Percentiles rank a stretch among this genome's conserved stretches.
These are phyloP conservation scores for Hypoxylon sp. DNA, from an alignment of 2,329 filamentous ascomycete species.

Conservation along the genomic window DNA sequence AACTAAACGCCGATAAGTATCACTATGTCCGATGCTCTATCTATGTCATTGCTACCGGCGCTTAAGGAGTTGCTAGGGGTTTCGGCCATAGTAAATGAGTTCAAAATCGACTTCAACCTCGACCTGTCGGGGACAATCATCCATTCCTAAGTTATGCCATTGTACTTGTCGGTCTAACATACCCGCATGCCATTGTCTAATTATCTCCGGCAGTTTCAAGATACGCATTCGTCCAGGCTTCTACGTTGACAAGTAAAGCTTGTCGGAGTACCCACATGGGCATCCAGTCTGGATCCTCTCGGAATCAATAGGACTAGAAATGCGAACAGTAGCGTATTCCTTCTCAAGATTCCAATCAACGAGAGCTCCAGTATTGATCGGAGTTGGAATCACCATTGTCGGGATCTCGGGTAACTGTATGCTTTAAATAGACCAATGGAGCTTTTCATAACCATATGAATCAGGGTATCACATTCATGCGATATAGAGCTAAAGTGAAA, in stretches of 20 bases:
- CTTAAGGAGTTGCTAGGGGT: background rate
- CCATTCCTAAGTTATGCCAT: background rate
- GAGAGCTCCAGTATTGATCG: background rate
- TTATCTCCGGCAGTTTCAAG: background rate
- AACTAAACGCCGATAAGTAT: conserved; percentile 31
- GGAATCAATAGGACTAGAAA: background rate
- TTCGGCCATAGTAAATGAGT: background rate
- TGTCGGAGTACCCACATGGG: too few species aligned
- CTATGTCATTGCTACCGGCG: background rate
- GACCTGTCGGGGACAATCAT: background rate
- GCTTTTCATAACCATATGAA: background rate
- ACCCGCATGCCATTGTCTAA: background rate
- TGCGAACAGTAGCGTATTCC: background rate
- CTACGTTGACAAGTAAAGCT: too few species aligned
- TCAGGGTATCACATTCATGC: conserved; percentile 8
- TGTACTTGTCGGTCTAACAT: background rate
- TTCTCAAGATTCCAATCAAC: background rate
- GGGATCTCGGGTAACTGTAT: background rate
- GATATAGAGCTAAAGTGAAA: background rate
- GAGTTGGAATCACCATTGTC: background rate
- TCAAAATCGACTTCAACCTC: background rate
- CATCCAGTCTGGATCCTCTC: background rate
- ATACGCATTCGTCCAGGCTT: too few species aligned
- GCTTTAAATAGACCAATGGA: background rate
- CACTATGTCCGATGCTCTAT: conserved; percentile 26